Evolutionary conservation across 2,329 filamentous ascomycete genomes (phyloP), one percentile per base, ranked within the genome.

Genomic region (Penicillium polonicum): DNA sequence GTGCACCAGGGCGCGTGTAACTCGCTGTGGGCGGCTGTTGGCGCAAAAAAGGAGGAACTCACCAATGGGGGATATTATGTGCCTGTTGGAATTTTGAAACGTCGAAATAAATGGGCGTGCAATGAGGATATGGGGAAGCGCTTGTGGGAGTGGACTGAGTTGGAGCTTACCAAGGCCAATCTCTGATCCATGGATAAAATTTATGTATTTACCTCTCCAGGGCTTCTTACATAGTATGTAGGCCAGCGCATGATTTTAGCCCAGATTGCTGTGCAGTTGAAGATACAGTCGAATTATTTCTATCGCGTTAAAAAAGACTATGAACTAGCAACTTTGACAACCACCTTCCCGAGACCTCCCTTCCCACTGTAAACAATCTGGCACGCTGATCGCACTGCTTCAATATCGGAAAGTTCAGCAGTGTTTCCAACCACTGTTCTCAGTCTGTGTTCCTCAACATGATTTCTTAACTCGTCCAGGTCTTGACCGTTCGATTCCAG

Each of bases 341-440:
- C 72, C 33, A 78, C 59, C 60, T 76, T 77, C 19, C 80, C 80
- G 17, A 79, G 45, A 0, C 79, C 79, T 0, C 79, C 79, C 55
- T 77, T 79, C 2, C 74, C 72, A 2, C 65, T 68, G 17, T 70
- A 71, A 5, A 80, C 75, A 63, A 75, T 70, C 9, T 74, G 71
- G 53, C 78, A 80, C 2, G 69, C 78, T 52, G 61, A 63, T 60
- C 74, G 72, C 8, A 84, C 73, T 2, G 68, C 74, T 10, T 78
- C 72, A 12, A 83, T 58, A 57, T 84, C 76, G 6, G 71, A 68
- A 29, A 83, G 60, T 9, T 76, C 60, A 8, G 78, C 79, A 0
- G 71, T 71, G 2, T 72, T 76, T 10, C 76, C 75, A 10, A 75
- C 73, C 12, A 84, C 74, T 0, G 75, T 65, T 63, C 68, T 80